Evolutionary conservation across 129 eudicot genomes (phyloP), one percentile per base, ranked within the genome.

Genomic region (Artemisia annua): DNA sequence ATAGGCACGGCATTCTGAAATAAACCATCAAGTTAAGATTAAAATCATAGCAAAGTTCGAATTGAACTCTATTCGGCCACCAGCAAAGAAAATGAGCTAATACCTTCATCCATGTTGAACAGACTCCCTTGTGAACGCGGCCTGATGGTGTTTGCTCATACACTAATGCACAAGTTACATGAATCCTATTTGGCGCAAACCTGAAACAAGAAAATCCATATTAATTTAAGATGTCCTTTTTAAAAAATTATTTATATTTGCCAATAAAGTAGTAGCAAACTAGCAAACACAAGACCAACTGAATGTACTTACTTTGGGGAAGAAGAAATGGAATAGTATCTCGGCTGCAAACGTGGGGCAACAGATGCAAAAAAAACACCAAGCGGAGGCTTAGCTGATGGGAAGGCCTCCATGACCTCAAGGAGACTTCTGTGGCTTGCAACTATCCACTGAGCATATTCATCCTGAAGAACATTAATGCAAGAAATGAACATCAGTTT

Each of bases 81-180:
- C 20, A 60, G 76, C 24, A 14, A 49, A 61, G 51, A 63, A 63
- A 58, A 30, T 13, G 46, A 66, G 55, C 10, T 7, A 18, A 43
- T 85, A 95, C 99, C 99, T 95, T 95, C 94, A 91, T 95, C 99
- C 99, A 95, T 28, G 99, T 95, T 13, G 99, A 95, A 81, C 97
- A 95, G 19, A 95, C 84, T 67, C 99, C 99, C 83, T 86, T 88
- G 82, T 95, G 97, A 64, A 91, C 67, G 56, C 99, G 79, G 66
- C 99, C 99, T 18, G 90, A 53, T 1, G 97, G 97, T 56, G 93
- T 88, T 86, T 82, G 87, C 83, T 95, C 99, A 69, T 86, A 72
- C 44, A 95, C 99, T 67, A 95, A 75, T 50, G 97, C 94, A 87
- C 99, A 95, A 63, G 99, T 95, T 44, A 95, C 99, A 79, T 95